Evolutionary conservation across 176 grass and related monocot species (phyloP), one percentile per base, ranked within the genome.

Genomic region (Oryza longistaminata): DNA sequence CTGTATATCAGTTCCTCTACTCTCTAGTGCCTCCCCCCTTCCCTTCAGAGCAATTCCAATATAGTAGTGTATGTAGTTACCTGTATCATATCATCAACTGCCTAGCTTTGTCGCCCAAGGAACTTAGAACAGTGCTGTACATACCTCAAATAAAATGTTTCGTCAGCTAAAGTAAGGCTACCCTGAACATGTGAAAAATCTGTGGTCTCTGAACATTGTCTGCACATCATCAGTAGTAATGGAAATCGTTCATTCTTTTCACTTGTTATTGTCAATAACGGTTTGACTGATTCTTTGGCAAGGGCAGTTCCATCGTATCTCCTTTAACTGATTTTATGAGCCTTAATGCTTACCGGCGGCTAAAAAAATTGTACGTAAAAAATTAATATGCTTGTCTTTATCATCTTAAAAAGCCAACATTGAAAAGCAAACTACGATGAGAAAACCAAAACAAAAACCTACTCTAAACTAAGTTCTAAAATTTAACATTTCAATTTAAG

Each of bases 141-240:
- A 91, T 87, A 90, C 75, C 70, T 75, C 62, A 19, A 90, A 80
- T 90, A 90, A 90, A 61, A 44, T 19, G 9, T 37, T 29, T 58
- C 75, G 9, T 50, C 62, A 75, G 74, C 2, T 24, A 39, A 46
- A 44, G 46, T 82, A 87, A 83, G 27, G 46, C 74, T 60, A 60
- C 13, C 66, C 44, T 64, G 7, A 66, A 31, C 27, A 34, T 34
- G 37, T 49, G 64, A 75, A 73, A 74, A 74, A 37, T 67, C 3
- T 45, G 69, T 75, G 71, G 1, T 48, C 25, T 26, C 1, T 73
- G 55, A 35, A 66, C 42, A 17, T 11, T 11, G 4, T 55, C 44
- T 43, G 34, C 53, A 53, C 77, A 81, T 19, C 39, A 42, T 64
- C 34, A 62, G 75, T 14, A 21, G 58, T 31, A 46, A 34, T 49